A percentile compares a stretch with the other conserved stretches of the same genome.
phyloP scores from a whole-genome alignment of 2,329 filamentous ascomycete species.

The Aureobasidium melanogenum region DNA sequence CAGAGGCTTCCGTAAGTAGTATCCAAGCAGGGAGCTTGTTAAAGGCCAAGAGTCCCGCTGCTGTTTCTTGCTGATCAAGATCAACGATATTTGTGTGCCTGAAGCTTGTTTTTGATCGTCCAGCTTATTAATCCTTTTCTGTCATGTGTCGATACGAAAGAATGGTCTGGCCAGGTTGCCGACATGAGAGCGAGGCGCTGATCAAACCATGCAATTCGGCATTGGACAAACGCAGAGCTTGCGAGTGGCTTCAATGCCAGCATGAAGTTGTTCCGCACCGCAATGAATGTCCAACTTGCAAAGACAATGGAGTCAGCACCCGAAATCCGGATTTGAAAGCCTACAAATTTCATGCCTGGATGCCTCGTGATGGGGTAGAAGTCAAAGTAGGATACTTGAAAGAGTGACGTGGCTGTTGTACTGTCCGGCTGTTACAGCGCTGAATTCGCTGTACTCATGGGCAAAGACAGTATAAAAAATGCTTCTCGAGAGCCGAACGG shows the following conservation, averaged over 20 bases:
- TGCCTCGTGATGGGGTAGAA: not conserved
- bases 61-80: not conserved
- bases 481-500: too few species aligned
- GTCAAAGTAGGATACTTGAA: conserved; percentile 1
- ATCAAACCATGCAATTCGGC: not conserved
- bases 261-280: conserved; percentile 5
- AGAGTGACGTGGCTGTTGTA: not conserved
- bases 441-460: not conserved
- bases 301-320: conserved; percentile 2
- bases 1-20: not conserved
- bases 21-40: not conserved
- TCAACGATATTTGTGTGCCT: not conserved
- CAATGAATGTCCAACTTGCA: conserved; percentile 5
- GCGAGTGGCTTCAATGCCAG: conserved; percentile 8
- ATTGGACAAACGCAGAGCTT: not conserved
- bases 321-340: not conserved
- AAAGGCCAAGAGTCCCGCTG: not conserved
- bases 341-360: conserved; percentile 7
- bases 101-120: not conserved
- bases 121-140: not conserved
- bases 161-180: conserved; percentile 8
- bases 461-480: not conserved
- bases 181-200: not conserved
- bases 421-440: not conserved
- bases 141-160: conserved; percentile 6